Evolutionary conservation across 805 yeast genomes (phyloP).

Genomic region (Starmerella floricola): DNA sequence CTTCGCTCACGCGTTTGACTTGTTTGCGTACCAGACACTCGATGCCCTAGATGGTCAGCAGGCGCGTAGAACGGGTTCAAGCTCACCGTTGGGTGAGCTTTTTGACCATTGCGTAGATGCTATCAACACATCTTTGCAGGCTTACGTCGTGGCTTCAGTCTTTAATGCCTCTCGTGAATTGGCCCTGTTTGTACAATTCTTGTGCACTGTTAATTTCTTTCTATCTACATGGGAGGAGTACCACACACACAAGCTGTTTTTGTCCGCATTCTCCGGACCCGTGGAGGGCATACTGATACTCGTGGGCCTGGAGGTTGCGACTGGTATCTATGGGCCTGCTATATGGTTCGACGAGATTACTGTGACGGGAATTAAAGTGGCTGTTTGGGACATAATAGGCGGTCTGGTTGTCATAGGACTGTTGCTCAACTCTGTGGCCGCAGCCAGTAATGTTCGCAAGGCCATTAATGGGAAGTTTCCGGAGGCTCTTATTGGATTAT

Average conservation of each 20-base stretch:
- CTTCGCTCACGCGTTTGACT: slow-evolving; percentile 62
- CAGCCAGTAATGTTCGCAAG: slow-evolving; percentile 38
- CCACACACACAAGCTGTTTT: slow-evolving; percentile 70
- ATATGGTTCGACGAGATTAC: slow-evolving; percentile 41
- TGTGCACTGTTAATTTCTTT: slow-evolving; percentile 50
- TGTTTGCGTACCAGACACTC: slow-evolving; percentile 85
- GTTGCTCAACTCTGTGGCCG: slow-evolving; percentile 50
- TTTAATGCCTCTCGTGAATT: slow-evolving; percentile 60
- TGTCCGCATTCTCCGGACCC: slow-evolving; percentile 80
- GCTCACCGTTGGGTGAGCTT: slow-evolving; percentile 87
- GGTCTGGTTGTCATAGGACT: slow-evolving; percentile 25
- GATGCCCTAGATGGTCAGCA: slow-evolving; percentile 95
- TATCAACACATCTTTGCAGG: slow-evolving; percentile 67
- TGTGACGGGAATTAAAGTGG: slow-evolving; percentile 35
- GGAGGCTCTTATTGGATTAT: slow-evolving; percentile 34
- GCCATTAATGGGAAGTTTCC: slow-evolving; percentile 36
- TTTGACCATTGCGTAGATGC: slow-evolving; percentile 82
- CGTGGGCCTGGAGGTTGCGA: slow-evolving; percentile 40
- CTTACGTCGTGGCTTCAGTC: slow-evolving; percentile 62
- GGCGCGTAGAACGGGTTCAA: slow-evolving; percentile 89
- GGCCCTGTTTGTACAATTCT: slow-evolving; percentile 24
- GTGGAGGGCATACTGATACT: slow-evolving; percentile 81
- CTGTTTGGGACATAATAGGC: slow-evolving; percentile 8
- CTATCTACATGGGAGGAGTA: slow-evolving; percentile 92
- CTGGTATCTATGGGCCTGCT: slow-evolving; percentile 60